These are phyloP conservation scores for Akebia trifoliata DNA, from an alignment of 164 flowering plant species.

Conservation along the genomic window DNA sequence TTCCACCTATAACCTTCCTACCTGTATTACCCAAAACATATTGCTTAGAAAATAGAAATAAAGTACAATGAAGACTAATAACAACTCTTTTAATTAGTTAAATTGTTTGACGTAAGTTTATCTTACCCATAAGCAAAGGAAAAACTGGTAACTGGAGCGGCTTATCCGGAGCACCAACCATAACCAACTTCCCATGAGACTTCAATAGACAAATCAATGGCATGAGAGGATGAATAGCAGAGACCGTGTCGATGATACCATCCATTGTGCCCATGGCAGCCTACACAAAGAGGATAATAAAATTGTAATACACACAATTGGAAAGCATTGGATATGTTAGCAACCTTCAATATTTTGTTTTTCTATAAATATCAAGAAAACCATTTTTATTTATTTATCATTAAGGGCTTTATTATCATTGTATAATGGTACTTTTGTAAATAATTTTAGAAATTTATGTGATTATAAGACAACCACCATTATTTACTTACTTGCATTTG, in stretches of 20 bases:
- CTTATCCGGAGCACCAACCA: slow-evolving; percentile 48
- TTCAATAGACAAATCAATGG: slow-evolving; percentile 48
- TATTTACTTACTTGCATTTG: slow-evolving; percentile 45
- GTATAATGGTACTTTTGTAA: no score
- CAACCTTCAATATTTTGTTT: no score
- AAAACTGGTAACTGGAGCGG: slow-evolving; percentile 41
- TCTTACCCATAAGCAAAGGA: slow-evolving; percentile 43
- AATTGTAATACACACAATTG: no score
- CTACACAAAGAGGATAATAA: slow-evolving; percentile 16
- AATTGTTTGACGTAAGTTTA: not conserved
- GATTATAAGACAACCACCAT: no score
- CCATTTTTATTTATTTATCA: no score
- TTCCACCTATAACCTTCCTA: slow-evolving; percentile 34
- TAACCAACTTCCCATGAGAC: slow-evolving; percentile 43
- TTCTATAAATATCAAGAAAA: no score
- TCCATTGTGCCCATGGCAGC: slow-evolving; percentile 47
- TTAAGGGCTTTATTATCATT: no score
- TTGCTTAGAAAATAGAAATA: not conserved
- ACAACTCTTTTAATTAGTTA: no score
- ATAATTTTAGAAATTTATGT: no score
- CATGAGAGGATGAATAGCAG: slow-evolving; percentile 40
- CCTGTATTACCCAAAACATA: slow-evolving; percentile 18
- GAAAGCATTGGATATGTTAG: no score
- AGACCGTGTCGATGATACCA: slow-evolving; percentile 56
- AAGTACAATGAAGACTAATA: not conserved